Evolutionary conservation across 805 yeast species (phyloP).

Genomic region (Limtongia smithiae): DNA sequence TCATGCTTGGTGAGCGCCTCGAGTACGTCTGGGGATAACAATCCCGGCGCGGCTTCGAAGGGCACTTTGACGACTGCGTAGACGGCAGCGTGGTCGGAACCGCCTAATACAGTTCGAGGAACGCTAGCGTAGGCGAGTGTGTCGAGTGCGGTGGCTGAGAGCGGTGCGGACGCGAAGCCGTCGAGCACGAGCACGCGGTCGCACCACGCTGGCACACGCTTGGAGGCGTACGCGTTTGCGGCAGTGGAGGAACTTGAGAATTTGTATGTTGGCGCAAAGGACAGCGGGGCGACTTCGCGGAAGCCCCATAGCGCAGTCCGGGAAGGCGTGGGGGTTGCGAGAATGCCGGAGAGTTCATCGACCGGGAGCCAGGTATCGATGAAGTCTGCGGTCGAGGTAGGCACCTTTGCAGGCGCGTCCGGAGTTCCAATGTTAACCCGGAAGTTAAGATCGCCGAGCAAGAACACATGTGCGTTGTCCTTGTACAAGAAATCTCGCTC

Average conservation of each 20-base stretch:
- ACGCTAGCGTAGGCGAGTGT: conserved; percentile 50
- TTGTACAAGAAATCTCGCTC: conserved; percentile 51
- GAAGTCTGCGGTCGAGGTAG: conserved; percentile 25
- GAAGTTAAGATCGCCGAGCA: conserved; percentile 85
- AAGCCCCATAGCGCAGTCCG: conserved; percentile 56
- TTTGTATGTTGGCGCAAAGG: conserved; percentile 80
- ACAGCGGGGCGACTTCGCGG: conserved; percentile 54
- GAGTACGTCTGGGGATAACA: conserved; percentile 5
- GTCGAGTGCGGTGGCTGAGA: conserved; percentile 28
- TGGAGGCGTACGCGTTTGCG: conserved; percentile 44
- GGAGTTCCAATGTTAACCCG: conserved; percentile 39
- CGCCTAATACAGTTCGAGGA: conserved; percentile 39
- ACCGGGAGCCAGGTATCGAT: conserved; percentile 31
- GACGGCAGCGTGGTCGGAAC: conserved; percentile 84
- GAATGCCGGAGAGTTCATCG: conserved; percentile 52
- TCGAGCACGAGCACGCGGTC: conserved; percentile 68
- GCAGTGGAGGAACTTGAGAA: conserved; percentile 42
- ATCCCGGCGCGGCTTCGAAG: conserved; percentile 7
- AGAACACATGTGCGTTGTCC: conserved; percentile 56
- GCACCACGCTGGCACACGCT: conserved; percentile 84
- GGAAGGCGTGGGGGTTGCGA: conserved; percentile 36
- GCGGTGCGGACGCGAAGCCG: conserved; percentile 37
- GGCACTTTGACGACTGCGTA: conserved; percentile 51
- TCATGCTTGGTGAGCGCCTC: conserved; percentile 6
- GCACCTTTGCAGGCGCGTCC: background rate